phyloP scores from a whole-genome alignment of 768 basidiomycete species.

The Mycena sanguinolenta region DNA sequence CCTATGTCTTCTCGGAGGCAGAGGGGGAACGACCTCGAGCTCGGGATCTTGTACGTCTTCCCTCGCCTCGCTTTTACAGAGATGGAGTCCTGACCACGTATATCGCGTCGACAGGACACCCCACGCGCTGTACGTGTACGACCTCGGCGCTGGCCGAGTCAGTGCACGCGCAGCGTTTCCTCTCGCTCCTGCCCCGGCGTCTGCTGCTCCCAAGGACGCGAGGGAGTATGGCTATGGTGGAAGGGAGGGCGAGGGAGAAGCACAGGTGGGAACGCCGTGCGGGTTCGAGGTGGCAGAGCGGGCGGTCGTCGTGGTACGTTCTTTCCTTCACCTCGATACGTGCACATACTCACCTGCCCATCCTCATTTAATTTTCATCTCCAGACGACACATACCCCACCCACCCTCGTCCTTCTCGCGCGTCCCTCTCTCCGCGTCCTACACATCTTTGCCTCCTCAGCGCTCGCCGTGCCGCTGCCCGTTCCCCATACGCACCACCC shows the following conservation, averaged over 20 bases:
- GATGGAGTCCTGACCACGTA: too few relatives aligned
- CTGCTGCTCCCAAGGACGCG: not conserved
- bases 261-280: constrained; percentile 15
- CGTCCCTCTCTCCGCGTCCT: constrained; percentile 22
- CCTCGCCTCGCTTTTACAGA: not conserved
- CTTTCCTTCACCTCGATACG: not conserved
- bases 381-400: constrained; percentile 32
- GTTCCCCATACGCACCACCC: too few relatives aligned
- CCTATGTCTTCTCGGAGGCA: constrained; percentile 58
- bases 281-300: constrained; percentile 25
- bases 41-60: constrained; percentile 52
- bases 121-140: constrained; percentile 65
- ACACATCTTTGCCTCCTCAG: constrained; percentile 37
- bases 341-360: too few relatives aligned
- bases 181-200: not conserved
- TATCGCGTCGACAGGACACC: constrained; percentile 1
- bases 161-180: not conserved
- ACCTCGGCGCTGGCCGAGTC: constrained; percentile 62
- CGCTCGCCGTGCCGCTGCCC: constrained; percentile 29
- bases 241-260: not conserved
- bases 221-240: constrained; percentile 25
- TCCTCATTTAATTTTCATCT: not conserved
- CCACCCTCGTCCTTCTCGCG: constrained; percentile 27
- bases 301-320: constrained; percentile 24
- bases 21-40: constrained; percentile 48